Evolutionary conservation across 2,329 filamentous ascomycete species (phyloP).

Genomic region (Claviceps lovelessii): DNA sequence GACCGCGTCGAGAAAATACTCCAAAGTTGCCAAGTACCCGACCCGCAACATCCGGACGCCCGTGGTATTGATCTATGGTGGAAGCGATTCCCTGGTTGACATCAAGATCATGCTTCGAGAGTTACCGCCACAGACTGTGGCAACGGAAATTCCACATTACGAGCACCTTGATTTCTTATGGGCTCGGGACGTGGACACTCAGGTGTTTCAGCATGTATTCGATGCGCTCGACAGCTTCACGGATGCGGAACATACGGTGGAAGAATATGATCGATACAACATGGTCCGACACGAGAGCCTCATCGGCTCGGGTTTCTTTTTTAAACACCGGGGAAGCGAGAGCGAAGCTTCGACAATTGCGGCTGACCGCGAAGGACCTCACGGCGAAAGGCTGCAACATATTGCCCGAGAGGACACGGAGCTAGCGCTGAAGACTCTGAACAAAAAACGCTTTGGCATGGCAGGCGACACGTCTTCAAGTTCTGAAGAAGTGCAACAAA

Average conservation of each 20-base stretch:
- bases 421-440: background rate
- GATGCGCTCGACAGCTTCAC: slow-evolving; percentile 67
- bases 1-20: slow-evolving; percentile 64
- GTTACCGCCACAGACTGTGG: slow-evolving; percentile 69
- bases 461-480: background rate
- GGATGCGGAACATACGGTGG: slow-evolving; percentile 40
- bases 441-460: background rate
- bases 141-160: slow-evolving; percentile 78
- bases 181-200: slow-evolving; percentile 68
- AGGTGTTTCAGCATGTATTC: slow-evolving; percentile 86
- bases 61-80: slow-evolving; percentile 84
- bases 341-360: slow-evolving; percentile 22
- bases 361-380: slow-evolving; percentile 1
- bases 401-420: slow-evolving; percentile 14
- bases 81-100: slow-evolving; percentile 84
- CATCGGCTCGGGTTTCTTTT: slow-evolving; percentile 22
- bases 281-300: slow-evolving; percentile 37
- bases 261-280: slow-evolving; percentile 46
- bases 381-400: slow-evolving; percentile 12
- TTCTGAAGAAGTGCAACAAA: background rate
- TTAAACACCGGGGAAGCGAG: slow-evolving; percentile 19
- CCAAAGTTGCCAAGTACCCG: slow-evolving; percentile 91
- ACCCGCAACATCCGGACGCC: slow-evolving; percentile 95
- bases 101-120: slow-evolving; percentile 86
- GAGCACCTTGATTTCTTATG: slow-evolving; percentile 96